A percentile compares a stretch with the other conserved stretches of the same genome.
Conservation (phyloP, 1,284 basidiomycete genomes). For the Pseudozyma hubeiensis region DNA sequence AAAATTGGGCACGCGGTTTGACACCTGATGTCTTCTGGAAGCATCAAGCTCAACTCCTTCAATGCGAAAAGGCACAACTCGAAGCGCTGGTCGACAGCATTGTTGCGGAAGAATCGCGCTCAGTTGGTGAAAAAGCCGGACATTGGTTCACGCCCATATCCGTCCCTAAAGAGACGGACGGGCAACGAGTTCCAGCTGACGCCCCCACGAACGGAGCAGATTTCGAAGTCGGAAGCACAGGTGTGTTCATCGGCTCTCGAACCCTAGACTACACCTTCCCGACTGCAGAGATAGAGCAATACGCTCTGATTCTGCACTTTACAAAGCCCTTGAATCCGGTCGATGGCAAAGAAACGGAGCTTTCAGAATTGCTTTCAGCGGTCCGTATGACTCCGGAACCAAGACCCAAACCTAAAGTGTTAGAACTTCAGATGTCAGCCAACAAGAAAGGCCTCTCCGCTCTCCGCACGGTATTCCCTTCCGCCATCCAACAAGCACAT, state of each 20-base stretch:
- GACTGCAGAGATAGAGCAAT: constrained; percentile 7
- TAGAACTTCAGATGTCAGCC: constrained; percentile 12
- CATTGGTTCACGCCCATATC: constrained; percentile 42
- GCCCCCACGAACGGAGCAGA: constrained; percentile 1
- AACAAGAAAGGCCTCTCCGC: constrained; percentile 49
- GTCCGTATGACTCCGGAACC: background rate
- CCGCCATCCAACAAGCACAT: constrained; percentile 32
- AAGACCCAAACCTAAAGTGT: background rate
- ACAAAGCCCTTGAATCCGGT: background rate
- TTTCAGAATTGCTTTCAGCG: background rate
- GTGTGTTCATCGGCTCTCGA: constrained; percentile 25
- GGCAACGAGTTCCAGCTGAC: background rate
- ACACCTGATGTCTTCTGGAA: constrained; percentile 81
- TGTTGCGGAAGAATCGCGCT: constrained; percentile 4
- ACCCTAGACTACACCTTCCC: constrained; percentile 23
- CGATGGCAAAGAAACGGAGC: background rate
- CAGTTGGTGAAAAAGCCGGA: background rate
- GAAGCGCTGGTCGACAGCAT: constrained; percentile 67
- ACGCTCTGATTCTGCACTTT: constrained; percentile 26
- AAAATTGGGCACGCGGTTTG: constrained; percentile 83
- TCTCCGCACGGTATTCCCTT: constrained; percentile 30
- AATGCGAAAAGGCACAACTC: constrained; percentile 71
- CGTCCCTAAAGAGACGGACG: too few relatives aligned
- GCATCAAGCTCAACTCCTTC: constrained; percentile 73
- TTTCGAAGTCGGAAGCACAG: constrained; percentile 11